A percentile compares a stretch with the other conserved stretches of the same genome.
Evolutionary conservation across 345 rosid genomes (phyloP).

Genomic region (Cardamine resedifolia): DNA sequence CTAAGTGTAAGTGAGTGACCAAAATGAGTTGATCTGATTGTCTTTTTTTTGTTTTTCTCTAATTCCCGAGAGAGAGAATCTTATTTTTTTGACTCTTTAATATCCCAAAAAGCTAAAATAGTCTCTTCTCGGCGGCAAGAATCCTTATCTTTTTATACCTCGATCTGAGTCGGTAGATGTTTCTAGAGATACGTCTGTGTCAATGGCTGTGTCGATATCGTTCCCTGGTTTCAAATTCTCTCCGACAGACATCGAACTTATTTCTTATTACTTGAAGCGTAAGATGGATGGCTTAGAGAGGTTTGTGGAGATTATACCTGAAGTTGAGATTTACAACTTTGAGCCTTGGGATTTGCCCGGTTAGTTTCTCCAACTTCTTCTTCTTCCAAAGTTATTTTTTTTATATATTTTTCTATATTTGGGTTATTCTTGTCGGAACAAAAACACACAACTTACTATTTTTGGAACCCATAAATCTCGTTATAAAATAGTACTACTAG

Average conservation of each 20-base stretch:
- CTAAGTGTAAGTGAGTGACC: neutral
- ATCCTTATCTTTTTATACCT: neutral
- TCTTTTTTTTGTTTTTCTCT: neutral
- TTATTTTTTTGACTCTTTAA: neutral
- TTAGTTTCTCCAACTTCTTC: conserved; percentile 12
- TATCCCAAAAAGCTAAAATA: neutral
- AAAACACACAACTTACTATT: neutral
- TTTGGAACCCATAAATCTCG: neutral
- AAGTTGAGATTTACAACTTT: conserved; percentile 61
- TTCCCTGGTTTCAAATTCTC: conserved; percentile 88
- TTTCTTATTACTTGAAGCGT: conserved; percentile 67
- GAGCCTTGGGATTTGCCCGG: conserved; percentile 98
- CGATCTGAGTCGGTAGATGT: conserved; percentile 22
- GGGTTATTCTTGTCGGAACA: neutral
- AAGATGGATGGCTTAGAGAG: conserved; percentile 71
- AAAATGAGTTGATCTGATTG: neutral
- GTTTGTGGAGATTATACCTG: conserved; percentile 71
- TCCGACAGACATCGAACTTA: conserved; percentile 78
- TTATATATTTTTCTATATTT: neutral
- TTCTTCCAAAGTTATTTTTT: neutral
- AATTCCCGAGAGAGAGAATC: neutral
- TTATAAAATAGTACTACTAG: neutral
- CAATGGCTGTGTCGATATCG: conserved; percentile 52
- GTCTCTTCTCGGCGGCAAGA: neutral
- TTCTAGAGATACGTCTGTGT: conserved; percentile 49